Evolutionary conservation across 169 alveolate species (phyloP).

Genomic region (Plasmodium gaboni): DNA sequence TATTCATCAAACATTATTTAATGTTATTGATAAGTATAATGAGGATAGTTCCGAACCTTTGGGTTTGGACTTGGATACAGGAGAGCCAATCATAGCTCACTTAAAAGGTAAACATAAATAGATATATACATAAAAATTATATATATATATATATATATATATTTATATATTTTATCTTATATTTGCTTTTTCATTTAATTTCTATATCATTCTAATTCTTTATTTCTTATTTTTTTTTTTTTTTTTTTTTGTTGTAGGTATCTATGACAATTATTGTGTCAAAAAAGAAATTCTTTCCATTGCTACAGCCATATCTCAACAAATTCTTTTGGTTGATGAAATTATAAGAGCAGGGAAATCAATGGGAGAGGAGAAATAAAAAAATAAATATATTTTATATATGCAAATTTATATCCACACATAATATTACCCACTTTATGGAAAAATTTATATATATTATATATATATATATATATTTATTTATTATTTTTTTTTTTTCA

Average conservation of each 20-base stretch:
- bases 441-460: neutral
- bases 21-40: conserved; percentile 90
- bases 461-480: neutral
- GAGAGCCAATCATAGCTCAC: conserved; percentile 94
- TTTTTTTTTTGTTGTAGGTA: conserved; percentile 77
- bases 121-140: neutral
- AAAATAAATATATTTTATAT: neutral
- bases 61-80: conserved; percentile 96
- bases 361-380: conserved; percentile 84
- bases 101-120: conserved; percentile 86
- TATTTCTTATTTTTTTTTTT: neutral
- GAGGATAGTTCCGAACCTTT: conserved; percentile 90
- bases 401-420: neutral
- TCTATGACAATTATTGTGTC: conserved; percentile 97
- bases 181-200: neutral
- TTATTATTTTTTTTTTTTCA: neutral
- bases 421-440: neutral
- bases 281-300: conserved; percentile 95
- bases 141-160: neutral
- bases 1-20: conserved; percentile 92
- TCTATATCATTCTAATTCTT: neutral
- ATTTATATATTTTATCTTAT: no score
- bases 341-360: conserved; percentile 98
- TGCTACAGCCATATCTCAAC: conserved; percentile 99
- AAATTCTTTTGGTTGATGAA: conserved; percentile 98